Evolutionary conservation across 2,329 filamentous ascomycete species (phyloP).

Genomic region (Drechslera avenae): DNA sequence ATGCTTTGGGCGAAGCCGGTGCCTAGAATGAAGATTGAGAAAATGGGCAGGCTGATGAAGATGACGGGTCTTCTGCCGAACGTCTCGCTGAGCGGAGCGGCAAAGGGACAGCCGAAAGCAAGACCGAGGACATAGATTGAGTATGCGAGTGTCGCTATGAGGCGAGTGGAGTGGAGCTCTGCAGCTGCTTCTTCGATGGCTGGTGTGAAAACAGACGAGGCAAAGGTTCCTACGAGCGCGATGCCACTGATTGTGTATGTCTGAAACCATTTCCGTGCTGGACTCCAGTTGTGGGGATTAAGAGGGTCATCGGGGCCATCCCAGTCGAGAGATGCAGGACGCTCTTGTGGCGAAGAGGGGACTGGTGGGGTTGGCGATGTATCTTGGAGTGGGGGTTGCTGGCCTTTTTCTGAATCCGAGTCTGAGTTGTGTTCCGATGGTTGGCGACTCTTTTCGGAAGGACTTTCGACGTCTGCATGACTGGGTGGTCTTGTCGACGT

Average conservation of each 20-base stretch:
- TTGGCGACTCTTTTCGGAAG: neutral
- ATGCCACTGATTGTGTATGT: conserved; percentile 17
- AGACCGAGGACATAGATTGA: conserved; percentile 51
- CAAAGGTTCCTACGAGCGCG: conserved; percentile 16
- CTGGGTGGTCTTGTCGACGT: conserved; percentile 14
- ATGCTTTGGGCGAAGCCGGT: conserved; percentile 63
- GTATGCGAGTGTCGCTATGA: conserved; percentile 26
- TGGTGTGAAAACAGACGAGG: conserved; percentile 17
- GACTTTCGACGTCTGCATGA: conserved; percentile 5
- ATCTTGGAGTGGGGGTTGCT: neutral
- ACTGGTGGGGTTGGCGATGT: neutral
- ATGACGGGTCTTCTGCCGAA: conserved; percentile 72
- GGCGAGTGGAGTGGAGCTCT: conserved; percentile 25
- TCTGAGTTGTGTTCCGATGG: neutral
- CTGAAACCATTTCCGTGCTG: conserved; percentile 17
- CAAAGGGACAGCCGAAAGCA: conserved; percentile 72
- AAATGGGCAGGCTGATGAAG: conserved; percentile 68
- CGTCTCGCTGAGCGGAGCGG: conserved; percentile 75
- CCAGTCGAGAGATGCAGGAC: conserved; percentile 14
- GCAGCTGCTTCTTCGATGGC: conserved; percentile 11
- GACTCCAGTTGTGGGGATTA: conserved; percentile 21
- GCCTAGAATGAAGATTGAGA: conserved; percentile 58
- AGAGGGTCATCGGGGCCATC: conserved; percentile 14
- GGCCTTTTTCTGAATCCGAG: neutral
- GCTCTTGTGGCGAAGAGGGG: conserved; percentile 2